phyloP scores from a whole-genome alignment of 306 rosid species.

The Cucumis hystrix region DNA sequence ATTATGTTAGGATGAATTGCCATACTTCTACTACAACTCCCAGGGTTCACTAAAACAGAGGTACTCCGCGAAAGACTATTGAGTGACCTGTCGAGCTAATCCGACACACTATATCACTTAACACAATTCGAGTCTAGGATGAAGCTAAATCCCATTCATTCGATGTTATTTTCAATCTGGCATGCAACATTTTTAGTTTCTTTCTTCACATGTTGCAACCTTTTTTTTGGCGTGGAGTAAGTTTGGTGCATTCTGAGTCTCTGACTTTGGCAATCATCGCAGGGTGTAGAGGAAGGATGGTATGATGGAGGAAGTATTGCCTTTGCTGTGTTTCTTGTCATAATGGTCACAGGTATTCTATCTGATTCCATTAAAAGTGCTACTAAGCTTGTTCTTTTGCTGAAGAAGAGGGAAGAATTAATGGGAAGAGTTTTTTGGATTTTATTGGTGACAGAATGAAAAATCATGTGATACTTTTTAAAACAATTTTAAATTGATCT shows the following conservation, averaged over 20 bases:
- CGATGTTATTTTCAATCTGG: not conserved
- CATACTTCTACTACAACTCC: not conserved
- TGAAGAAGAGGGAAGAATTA: not conserved
- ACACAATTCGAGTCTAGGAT: not conserved
- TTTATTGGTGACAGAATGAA: not conserved
- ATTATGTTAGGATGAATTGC: not conserved
- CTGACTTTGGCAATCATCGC: slow-evolving; percentile 14
- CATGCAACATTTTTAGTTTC: not conserved
- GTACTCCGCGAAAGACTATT: too few species aligned
- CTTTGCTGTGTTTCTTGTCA: slow-evolving; percentile 80
- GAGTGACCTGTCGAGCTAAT: too few species aligned
- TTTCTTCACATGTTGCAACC: not conserved
- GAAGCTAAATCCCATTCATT: not conserved
- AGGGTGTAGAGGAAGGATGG: slow-evolving; percentile 89
- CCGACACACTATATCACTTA: not conserved
- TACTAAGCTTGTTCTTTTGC: not conserved
- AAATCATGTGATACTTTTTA: not conserved
- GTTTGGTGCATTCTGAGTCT: slow-evolving; percentile 7
- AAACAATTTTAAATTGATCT: not conserved
- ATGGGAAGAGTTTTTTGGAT: not conserved
- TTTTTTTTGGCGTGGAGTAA: not conserved
- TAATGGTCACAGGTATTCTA: slow-evolving; percentile 71
- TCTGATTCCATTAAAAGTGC: not conserved
- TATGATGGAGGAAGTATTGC: slow-evolving; percentile 92
- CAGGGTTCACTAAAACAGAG: too few species aligned